Evolutionary conservation across 306 rosid genomes (phyloP), one percentile per base, ranked within the genome.

Genomic region (Cicer chorassanicum): DNA sequence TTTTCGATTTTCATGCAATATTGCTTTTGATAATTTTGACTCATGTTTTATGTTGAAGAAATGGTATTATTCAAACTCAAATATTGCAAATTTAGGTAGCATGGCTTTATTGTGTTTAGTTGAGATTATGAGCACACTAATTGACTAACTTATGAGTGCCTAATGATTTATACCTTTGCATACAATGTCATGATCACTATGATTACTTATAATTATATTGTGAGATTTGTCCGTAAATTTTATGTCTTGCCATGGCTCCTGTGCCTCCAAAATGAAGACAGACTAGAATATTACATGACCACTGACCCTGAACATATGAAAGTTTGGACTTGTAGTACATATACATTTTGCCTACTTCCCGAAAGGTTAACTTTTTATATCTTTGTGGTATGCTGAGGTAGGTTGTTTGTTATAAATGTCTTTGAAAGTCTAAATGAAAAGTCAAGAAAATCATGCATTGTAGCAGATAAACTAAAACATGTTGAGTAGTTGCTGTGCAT

Each of bases 1-100:
- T 38, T 77, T 77, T 59, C 44, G 48, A 51, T 38, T 69, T 77
- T 59, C 44, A 68, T 41, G 49, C 10, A 48, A 62, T 55, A 51
- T 50, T 44, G 48, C 46, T 42, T 55, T 38, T 45, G 6, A 66
- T 68, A 43, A 6, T 68, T 55, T 51, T n/a, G 62, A 34, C 43
- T 71, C 41, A 38, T 44, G 60, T 76, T 75, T 67, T 29, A 54
- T 39, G 53, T 54, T 36, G 19, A 72, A 70, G 57, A 43, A 67
- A n/a, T 72, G 6, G 9, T 41, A 54, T 42, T 15, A 15, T 60
- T 54, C 16, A n/a, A 46, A 53, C 12, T 64, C 9, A 10, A 65
- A 53, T 29, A 24, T 10, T 42, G 9, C 46, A 42, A 49, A 43
- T 60, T 61, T 13, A 36, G 74, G 53, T 12, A 18, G 38, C n/a